Evolutionary conservation across 176 grass and related monocot genomes (phyloP), one percentile per base, ranked within the genome.

Genomic region (Olyra latifolia): DNA sequence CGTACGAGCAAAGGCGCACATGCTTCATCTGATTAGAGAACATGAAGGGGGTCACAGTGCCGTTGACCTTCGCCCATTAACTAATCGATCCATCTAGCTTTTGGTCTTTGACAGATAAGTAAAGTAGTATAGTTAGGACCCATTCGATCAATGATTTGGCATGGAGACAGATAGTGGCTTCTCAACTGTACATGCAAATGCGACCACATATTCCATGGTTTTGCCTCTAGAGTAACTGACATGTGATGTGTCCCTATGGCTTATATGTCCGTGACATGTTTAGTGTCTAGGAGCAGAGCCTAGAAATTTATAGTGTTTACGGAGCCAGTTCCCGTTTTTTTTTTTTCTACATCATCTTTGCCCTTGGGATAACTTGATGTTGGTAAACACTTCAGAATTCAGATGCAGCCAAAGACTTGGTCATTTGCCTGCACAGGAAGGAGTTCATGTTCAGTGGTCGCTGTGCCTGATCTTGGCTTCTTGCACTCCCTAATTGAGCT

Each of bases 121-220:
- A 35, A 12, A 45, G 47, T 17, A 17, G 47, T 16, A 50, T 50
- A 45, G 43, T 45, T 12, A 65, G 74, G 53, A 54, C 54, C 69
- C 54, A 45, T 72, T 42, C 69, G 55, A 45, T 72, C 52, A 80
- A 80, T 88, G 60, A 84, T 84, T 46, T 10, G 32, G 83, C 74
- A 43, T 28, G 22, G 27, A 62, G 66, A 23, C 44, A 56, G 41
- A 59, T 71, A 71, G 79, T 81, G 66, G 66, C 38, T 57, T 68
- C 64, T 35, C 23, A 25, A 56, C 77, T 57, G 63, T 80, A 10
- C 52, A 30, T 30, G 39, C 32, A 68, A 68, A 52, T 73, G 57
- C 58, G 44, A 61, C 23, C 10, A 40, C 41, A 42, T 43, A 40
- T 88, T 79, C 17, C 49, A n/a, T n/a, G n/a, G n/a, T n/a, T n/a